Percentiles rank a stretch among this genome's conserved stretches.
phyloP scores from a whole-genome alignment of 1,284 basidiomycete species.

The Ceratobasidium sp. region DNA sequence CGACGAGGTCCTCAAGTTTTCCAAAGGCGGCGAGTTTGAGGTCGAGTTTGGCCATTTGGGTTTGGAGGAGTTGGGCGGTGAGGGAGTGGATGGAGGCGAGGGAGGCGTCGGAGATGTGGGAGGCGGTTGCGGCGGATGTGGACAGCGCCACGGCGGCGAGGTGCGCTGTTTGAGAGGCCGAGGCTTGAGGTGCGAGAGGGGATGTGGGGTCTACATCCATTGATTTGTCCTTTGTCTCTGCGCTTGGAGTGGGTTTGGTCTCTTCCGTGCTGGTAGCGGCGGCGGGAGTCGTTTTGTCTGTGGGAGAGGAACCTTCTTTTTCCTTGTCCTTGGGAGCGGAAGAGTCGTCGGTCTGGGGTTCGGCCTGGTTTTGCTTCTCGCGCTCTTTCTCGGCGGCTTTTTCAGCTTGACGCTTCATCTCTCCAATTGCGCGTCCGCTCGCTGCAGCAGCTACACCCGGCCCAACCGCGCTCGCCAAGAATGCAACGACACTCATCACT shows the following conservation, averaged over 20 bases:
- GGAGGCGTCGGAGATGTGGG: constrained; percentile 56
- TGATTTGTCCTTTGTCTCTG: constrained; percentile 40
- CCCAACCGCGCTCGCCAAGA: constrained; percentile 92
- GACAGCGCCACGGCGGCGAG: constrained; percentile 88
- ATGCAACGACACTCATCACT: constrained; percentile 98
- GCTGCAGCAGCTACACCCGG: constrained; percentile 94
- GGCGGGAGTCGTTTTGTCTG: constrained; percentile 54
- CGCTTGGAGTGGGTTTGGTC: background rate
- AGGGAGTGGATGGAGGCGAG: constrained; percentile 86
- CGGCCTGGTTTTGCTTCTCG: constrained; percentile 53
- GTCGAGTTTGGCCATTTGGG: constrained; percentile 94
- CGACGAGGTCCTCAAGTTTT: constrained; percentile 88
- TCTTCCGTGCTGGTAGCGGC: constrained; percentile 39
- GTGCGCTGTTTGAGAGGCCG: constrained; percentile 75
- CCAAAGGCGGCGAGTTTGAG: constrained; percentile 94
- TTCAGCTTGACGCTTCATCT: constrained; percentile 74
- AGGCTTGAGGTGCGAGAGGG: constrained; percentile 32
- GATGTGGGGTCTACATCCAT: constrained; percentile 52
- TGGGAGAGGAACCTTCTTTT: constrained; percentile 58
- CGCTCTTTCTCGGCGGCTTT: constrained; percentile 58
- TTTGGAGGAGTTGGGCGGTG: constrained; percentile 87
- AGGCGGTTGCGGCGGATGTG: constrained; percentile 90
- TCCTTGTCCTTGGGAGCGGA: constrained; percentile 52
- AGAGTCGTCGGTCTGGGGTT: constrained; percentile 50
- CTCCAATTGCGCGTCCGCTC: constrained; percentile 88